A percentile compares a stretch with the other conserved stretches of the same genome.
phyloP scores from a whole-genome alignment of 768 basidiomycete genomes.

The Antrodiella citrinella region DNA sequence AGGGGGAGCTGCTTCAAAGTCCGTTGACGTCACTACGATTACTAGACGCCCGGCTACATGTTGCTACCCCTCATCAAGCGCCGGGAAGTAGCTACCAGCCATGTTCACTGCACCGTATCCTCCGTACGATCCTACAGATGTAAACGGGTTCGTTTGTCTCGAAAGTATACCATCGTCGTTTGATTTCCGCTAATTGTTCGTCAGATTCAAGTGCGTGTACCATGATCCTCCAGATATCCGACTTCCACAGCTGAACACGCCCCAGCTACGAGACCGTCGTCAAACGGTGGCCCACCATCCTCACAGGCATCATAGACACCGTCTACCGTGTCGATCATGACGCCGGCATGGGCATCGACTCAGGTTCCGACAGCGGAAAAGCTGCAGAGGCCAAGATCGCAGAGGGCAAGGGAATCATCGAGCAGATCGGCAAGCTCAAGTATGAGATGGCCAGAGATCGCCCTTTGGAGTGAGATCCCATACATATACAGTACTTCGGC shows the following conservation, averaged over 20 bases:
- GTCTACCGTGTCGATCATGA: slow-evolving; percentile 64
- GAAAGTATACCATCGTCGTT: neutral
- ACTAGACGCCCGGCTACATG: too few species aligned
- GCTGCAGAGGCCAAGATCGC: slow-evolving; percentile 36
- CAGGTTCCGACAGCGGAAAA: slow-evolving; percentile 14
- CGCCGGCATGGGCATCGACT: slow-evolving; percentile 30
- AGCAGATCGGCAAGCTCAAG: slow-evolving; percentile 68
- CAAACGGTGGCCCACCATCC: slow-evolving; percentile 77
- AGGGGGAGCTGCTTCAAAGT: too few species aligned
- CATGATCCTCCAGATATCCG: too few species aligned
- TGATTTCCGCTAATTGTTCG: neutral
- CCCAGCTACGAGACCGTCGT: slow-evolving; percentile 73
- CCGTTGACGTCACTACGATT: too few species aligned
- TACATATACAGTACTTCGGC: neutral
- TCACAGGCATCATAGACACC: slow-evolving; percentile 73
- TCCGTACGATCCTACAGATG: slow-evolving; percentile 72
- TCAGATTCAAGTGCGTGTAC: slow-evolving; percentile 57
- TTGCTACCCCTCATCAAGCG: too few species aligned
- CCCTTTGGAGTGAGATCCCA: slow-evolving; percentile 45
- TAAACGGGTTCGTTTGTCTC: slow-evolving; percentile 37
- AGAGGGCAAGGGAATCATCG: slow-evolving; percentile 79
- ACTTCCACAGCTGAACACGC: too few species aligned
- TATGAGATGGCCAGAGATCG: slow-evolving; percentile 83
- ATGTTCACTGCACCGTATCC: slow-evolving; percentile 47
- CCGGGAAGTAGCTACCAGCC: too few species aligned